Base-by-base conservation (phyloP, 2,329 filamentous ascomycete species). In the Emydomyces testavorans region DNA sequence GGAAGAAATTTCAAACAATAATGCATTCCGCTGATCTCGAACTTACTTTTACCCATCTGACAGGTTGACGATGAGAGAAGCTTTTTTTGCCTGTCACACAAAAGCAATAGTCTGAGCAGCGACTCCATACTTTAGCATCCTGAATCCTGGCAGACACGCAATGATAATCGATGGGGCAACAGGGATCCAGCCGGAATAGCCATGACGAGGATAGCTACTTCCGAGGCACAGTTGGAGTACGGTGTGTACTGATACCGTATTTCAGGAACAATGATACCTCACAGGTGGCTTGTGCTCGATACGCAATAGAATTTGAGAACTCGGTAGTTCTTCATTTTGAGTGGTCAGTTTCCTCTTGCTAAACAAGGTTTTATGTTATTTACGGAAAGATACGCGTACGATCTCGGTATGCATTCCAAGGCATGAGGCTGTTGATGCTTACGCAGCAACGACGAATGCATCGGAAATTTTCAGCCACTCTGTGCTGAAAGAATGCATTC, bases 391-490 rank as follows among this genome's bases (percentile, higher is more conserved):
- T n/a, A n/a, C n/a, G n/a, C n/a, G n/a, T 6, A 28, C 26, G 26
- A 28, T 6, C 26, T 6, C 6, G 11, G 26, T 28, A 28, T 28
- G 32, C 32, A 35, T 13, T 18, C 6, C 32, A n/a, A n/a, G n/a
- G n/a, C n/a, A n/a, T n/a, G n/a, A n/a, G n/a, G n/a, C n/a, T n/a
- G n/a, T n/a, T n/a, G n/a, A n/a, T n/a, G n/a, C n/a, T n/a, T n/a
- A 15, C 32, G 32, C 16, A 35, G n/a, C 16, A 4, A 3, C 3
- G 16, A 15, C 3, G 13, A 3, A 35, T 34, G 26, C 20, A 26
- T 40, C 45, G 45, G 45, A 47, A 24, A 47, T 40, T 47, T 40
- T 24, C 28, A 23, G 13, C 45, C 45, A 47, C 37, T 47, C 45
- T 34, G 11, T 11, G 11, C 16, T 6, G 26, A 21, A 13, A n/a